Conservation (phyloP, 768 basidiomycete species). For the Xerocomellus amylosporus region DNA sequence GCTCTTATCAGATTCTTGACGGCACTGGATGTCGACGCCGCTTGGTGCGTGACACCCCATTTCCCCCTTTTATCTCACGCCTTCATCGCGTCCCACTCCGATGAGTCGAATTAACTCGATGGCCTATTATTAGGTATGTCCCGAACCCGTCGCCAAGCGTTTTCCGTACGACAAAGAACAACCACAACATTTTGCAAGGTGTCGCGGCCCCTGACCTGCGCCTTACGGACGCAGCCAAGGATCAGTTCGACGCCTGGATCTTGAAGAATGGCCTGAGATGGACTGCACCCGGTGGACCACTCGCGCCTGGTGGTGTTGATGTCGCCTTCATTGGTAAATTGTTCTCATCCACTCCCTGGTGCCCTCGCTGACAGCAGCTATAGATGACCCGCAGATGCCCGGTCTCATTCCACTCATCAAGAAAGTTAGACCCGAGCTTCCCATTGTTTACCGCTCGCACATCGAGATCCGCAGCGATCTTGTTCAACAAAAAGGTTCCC, state of each 20-base stretch:
- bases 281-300: slow-evolving; percentile 82
- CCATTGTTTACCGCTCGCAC: slow-evolving; percentile 92
- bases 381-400: slow-evolving; percentile 91
- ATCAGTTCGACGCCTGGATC: slow-evolving; percentile 84
- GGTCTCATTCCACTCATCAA: slow-evolving; percentile 92
- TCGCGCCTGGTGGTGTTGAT: slow-evolving; percentile 79
- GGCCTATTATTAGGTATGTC: slow-evolving; percentile 62
- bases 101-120: slow-evolving; percentile 1
- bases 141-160: slow-evolving; percentile 86
- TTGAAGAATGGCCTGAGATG: slow-evolving; percentile 85
- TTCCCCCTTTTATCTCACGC: slow-evolving; percentile 3
- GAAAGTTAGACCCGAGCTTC: slow-evolving; percentile 77
- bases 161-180: slow-evolving; percentile 93
- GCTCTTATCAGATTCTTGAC: slow-evolving; percentile 85
- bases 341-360: not conserved
- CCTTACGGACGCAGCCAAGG: slow-evolving; percentile 75
- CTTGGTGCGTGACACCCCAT: slow-evolving; percentile 56
- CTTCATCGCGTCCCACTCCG: not conserved
- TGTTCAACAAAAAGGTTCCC: slow-evolving; percentile 74
- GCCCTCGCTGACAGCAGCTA: slow-evolving; percentile 15
- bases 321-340: slow-evolving; percentile 80
- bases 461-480: slow-evolving; percentile 92
- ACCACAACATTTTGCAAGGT: slow-evolving; percentile 93
- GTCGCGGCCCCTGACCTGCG: slow-evolving; percentile 78
- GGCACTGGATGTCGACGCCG: slow-evolving; percentile 74